Conservation (phyloP, 306 rosid species). For the Mucuna pruriens region DNA sequence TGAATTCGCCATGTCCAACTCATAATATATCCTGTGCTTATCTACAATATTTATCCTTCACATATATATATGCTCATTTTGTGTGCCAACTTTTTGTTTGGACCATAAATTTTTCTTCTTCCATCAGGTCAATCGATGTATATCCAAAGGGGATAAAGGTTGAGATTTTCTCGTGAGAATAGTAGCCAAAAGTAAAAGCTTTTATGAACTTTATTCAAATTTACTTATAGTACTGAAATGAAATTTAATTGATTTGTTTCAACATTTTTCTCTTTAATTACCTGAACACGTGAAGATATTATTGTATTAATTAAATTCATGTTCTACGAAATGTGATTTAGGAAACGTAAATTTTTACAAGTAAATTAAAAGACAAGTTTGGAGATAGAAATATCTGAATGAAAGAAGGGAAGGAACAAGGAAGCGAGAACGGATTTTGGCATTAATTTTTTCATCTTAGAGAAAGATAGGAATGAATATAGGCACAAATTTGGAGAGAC, state of each 20-base stretch:
- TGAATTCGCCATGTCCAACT: constrained; percentile 33
- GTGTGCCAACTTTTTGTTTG: constrained; percentile 1
- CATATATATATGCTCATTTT: not conserved
- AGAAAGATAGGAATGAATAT: too few relatives aligned
- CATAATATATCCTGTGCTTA: constrained; percentile 34
- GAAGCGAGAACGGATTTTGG: too few relatives aligned
- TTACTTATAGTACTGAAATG: not conserved
- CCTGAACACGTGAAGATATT: not conserved
- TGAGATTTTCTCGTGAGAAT: not conserved
- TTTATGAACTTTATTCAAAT: too few relatives aligned
- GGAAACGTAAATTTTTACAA: too few relatives aligned
- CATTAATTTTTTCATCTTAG: too few relatives aligned
- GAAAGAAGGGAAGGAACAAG: too few relatives aligned
- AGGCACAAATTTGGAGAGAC: too few relatives aligned
- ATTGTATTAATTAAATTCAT: too few relatives aligned
- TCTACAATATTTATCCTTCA: constrained; percentile 13
- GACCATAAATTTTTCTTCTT: not conserved
- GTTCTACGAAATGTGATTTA: too few relatives aligned
- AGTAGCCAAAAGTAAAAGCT: too few relatives aligned
- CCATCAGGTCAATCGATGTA: not conserved
- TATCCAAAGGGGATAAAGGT: not conserved
- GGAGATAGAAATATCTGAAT: too few relatives aligned
- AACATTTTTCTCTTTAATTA: not conserved
- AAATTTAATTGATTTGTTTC: not conserved
- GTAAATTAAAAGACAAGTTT: too few relatives aligned